These are phyloP conservation scores for Beta corolliflora DNA, from an alignment of 179 eudicot genomes.

Conservation along the genomic window DNA sequence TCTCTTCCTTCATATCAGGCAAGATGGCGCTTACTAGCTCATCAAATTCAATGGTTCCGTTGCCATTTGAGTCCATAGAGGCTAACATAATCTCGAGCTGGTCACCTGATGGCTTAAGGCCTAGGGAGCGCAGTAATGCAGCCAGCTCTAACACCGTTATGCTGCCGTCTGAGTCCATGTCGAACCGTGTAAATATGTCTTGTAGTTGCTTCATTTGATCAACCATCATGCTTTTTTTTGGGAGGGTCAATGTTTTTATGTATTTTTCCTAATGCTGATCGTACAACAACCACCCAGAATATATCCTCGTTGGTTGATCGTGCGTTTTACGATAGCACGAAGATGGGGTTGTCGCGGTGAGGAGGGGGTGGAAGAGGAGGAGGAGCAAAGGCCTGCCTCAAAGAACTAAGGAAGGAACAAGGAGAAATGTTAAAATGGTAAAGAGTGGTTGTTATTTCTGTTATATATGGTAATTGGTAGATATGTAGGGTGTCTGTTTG, in stretches of 20 bases:
- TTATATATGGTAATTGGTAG: neutral
- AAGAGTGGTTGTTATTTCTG: slow-evolving; percentile 16
- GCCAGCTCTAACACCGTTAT: slow-evolving; percentile 80
- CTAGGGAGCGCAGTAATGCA: slow-evolving; percentile 78
- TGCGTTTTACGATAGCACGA: neutral
- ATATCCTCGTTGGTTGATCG: neutral
- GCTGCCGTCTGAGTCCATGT: slow-evolving; percentile 87
- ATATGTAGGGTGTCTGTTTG: slow-evolving; percentile 4
- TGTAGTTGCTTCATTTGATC: slow-evolving; percentile 55
- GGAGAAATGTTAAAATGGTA: neutral
- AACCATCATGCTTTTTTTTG: neutral
- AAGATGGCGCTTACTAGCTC: slow-evolving; percentile 60
- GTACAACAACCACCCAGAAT: neutral
- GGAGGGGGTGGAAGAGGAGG: slow-evolving; percentile 5
- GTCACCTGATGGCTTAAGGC: slow-evolving; percentile 77
- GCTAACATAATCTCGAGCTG: slow-evolving; percentile 55
- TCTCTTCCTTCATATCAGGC: slow-evolving; percentile 59
- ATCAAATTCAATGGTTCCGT: slow-evolving; percentile 75
- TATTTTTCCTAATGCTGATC: neutral
- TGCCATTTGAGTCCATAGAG: slow-evolving; percentile 70
- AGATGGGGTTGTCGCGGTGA: neutral
- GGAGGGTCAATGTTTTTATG: neutral
- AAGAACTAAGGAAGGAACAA: too few species aligned
- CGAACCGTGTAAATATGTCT: slow-evolving; percentile 72
- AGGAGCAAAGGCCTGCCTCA: neutral